Base-by-base conservation (phyloP, 345 rosid genomes). In the Arabidopsis arenosa region DNA sequence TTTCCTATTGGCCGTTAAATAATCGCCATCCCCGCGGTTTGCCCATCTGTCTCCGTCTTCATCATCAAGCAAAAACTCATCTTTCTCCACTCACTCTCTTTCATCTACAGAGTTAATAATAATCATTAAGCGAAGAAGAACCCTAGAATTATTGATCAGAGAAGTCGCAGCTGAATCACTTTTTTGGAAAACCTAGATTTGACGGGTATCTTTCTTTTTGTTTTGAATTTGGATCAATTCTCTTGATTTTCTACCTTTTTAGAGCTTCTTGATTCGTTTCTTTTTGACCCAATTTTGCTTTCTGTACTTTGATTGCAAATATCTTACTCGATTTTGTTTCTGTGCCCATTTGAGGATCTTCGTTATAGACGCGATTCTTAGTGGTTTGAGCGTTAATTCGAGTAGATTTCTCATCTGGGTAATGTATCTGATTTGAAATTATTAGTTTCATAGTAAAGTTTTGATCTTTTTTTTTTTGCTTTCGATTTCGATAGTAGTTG, bases 1-100 rank as follows among this genome's bases (percentile, higher is more conserved):
- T 28, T 37, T 4, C 21, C 23, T 14, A 13, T 43, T 32, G 47
- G 70, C 45, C 63, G 77, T 66, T 74, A 61, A 23, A 58, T 68
- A 51, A 39, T 62, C 52, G 37, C n/a, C 66, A 63, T 51, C 73
- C 73, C 83, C 78, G 80, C 74, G 70, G n/a, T 51, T 61, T 69
- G 53, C 58, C 70, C 66, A 65, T 73, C 81, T 68, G 68, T 66
- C 76, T 63, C 62, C 57, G 15, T 52, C 74, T 35, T 73, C 71
- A 63, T 59, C 73, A 58, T 76, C 80, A 76, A 48, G 23, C 53
- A 51, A 64, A 72, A 70, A 43, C 66, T 72, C 51, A 54, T 33
- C 68, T 40, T 65, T 58, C 40, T 66, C 57, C 73, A 48, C 78
- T 64, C 68, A 9, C 69, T 60, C 68, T 40, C 57, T 74, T 28